Evolutionary conservation across 306 rosid genomes (phyloP).

Genomic region (Chamaecrista fasciculata): DNA sequence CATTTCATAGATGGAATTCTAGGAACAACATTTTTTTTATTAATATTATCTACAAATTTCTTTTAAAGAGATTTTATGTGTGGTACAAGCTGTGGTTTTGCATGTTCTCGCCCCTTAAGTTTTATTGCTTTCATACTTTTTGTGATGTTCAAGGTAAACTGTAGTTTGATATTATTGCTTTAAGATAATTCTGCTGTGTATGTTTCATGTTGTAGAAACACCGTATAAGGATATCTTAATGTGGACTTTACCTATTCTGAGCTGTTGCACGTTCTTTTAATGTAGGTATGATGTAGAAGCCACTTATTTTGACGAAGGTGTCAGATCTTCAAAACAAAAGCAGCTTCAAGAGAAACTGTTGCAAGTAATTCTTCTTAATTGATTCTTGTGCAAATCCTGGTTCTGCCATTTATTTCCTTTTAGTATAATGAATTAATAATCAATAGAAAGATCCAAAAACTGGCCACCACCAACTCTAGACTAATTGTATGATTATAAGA

Average conservation of each 20-base stretch:
- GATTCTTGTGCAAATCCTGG: slow-evolving; percentile 12
- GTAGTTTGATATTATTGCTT: not conserved
- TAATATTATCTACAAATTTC: not conserved
- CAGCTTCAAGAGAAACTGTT: slow-evolving; percentile 81
- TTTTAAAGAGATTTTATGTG: not conserved
- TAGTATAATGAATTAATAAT: not conserved
- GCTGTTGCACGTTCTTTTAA: slow-evolving; percentile 10
- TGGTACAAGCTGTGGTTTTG: not conserved
- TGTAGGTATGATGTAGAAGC: slow-evolving; percentile 86
- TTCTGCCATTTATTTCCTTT: not conserved
- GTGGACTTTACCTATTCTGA: slow-evolving; percentile 14
- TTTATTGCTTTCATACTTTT: not conserved
- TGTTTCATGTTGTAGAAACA: slow-evolving; percentile 21
- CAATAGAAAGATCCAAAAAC: slow-evolving; percentile 8
- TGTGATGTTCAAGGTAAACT: not conserved
- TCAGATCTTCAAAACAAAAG: slow-evolving; percentile 71
- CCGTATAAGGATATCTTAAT: slow-evolving; percentile 6
- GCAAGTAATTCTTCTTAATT: slow-evolving; percentile 55
- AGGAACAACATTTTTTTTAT: not conserved
- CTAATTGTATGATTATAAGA: slow-evolving; percentile 7
- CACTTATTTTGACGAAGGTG: slow-evolving; percentile 83
- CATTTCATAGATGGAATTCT: not conserved
- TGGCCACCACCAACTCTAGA: not conserved
- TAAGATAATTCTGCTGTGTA: slow-evolving; percentile 5
- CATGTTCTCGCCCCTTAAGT: not conserved